Evolutionary conservation across 2,329 filamentous ascomycete genomes (phyloP), one percentile per base, ranked within the genome.

Genomic region (Periconia macrospinosa): DNA sequence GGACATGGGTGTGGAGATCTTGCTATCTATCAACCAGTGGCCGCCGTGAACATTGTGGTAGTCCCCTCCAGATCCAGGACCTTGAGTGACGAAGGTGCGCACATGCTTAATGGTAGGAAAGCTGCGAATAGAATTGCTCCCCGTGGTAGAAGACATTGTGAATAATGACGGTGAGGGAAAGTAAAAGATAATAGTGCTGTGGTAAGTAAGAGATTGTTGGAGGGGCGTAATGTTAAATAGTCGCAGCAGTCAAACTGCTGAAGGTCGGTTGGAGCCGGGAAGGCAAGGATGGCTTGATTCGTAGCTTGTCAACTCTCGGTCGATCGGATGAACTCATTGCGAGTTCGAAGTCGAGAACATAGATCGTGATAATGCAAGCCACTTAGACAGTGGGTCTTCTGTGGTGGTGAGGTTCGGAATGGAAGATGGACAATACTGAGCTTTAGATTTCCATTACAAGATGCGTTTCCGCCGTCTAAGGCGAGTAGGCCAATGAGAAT

Each of bases 1-100:
- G 47, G 91, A 93, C 83, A 92, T 95, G 7, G 92, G 92, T 1
- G 92, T 97, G 1, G 92, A 92, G 71, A 97, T 97, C 63, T 92
- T 87, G 57, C 88, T 89, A 76, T 96, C 92, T 60, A 97, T 89
- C 63, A 97, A 80, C 92, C 92, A 96, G 75, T 79, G 78, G 30
- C 78, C 78, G 45, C 78, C 80, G 70, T 91, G 83, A 67, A 96
- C 92, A 81, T 97, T 96, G 81, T 97, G 92, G 74, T 97, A 97
- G 72, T 93, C 90, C 57, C 89, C 89, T 53, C 89, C 88, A 76
- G 76, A 75, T 51, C 77, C 77, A 14, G 82, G 84, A 30, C 87
- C 87, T 53, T 84, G 81, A 51, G 90, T 88, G 54, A 92, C 80
- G 68, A 84, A 92, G 35, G 89, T 90, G 66, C 86, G 81, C 55